These are phyloP conservation scores for Fusarium sp. DNA, from an alignment of 2,329 filamentous ascomycete genomes.

Conservation along the genomic window DNA sequence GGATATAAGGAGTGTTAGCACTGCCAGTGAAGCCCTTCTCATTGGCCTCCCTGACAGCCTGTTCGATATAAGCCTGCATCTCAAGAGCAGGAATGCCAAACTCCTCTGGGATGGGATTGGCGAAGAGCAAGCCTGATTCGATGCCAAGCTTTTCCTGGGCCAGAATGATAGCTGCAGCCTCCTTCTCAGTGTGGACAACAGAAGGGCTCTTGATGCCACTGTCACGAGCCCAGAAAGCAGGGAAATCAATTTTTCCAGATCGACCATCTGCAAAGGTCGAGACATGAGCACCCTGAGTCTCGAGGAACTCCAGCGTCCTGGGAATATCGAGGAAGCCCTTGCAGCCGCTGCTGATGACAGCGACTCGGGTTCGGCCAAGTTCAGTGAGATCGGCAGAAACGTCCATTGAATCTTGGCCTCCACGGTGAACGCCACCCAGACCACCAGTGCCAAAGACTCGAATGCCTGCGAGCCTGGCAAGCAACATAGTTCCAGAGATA, in stretches of 20 bases:
- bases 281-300: constrained; percentile 81
- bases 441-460: constrained; percentile 95
- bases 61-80: constrained; percentile 77
- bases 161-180: constrained; percentile 90
- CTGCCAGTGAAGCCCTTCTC: constrained; percentile 76
- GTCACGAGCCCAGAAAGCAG: constrained; percentile 91
- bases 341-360: constrained; percentile 89
- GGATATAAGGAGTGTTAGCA: constrained; percentile 86
- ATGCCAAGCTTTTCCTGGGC: constrained; percentile 80
- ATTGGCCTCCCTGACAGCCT: constrained; percentile 74
- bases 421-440: constrained; percentile 92
- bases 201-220: constrained; percentile 85
- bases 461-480: constrained; percentile 88
- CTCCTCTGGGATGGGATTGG: constrained; percentile 84
- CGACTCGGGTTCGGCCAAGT: constrained; percentile 87
- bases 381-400: constrained; percentile 96
- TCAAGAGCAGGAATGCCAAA: constrained; percentile 76
- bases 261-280: constrained; percentile 91
- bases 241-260: constrained; percentile 80
- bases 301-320: constrained; percentile 83
- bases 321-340: constrained; percentile 97
- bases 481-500: constrained; percentile 90
- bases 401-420: constrained; percentile 88
- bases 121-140: constrained; percentile 85
- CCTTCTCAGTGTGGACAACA: constrained; percentile 77